Evolutionary conservation across 495 filamentous ascomycete species (phyloP).

Genomic region (Penicillium bialowiezense): DNA sequence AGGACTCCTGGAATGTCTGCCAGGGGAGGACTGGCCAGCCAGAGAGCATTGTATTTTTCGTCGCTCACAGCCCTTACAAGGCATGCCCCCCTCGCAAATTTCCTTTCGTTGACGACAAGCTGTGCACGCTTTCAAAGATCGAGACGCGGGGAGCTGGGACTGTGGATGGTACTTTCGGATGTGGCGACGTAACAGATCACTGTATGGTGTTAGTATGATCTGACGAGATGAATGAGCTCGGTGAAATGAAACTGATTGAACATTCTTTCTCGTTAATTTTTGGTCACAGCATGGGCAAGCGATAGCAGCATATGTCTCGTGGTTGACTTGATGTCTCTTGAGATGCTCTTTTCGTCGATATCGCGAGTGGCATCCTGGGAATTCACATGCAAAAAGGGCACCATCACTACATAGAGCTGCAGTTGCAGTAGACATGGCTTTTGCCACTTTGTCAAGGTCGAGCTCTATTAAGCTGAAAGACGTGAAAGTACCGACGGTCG

Average conservation of each 20-base stretch:
- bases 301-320: not conserved
- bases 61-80: conserved; percentile 16
- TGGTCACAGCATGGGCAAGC: conserved; percentile 17
- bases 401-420: no score
- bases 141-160: conserved; percentile 2
- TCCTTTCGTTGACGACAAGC: conserved; percentile 16
- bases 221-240: not conserved
- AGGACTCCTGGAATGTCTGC: no score
- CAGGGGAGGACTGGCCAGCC: no score
- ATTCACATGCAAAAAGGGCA: not conserved
- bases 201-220: not conserved
- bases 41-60: not conserved
- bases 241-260: no score
- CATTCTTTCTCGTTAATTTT: conserved; percentile 17
- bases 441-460: no score
- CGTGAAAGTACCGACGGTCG: no score
- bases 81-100: conserved; percentile 15
- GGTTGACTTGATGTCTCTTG: conserved; percentile 15
- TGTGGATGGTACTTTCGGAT: conserved; percentile 12
- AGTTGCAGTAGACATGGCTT: no score
- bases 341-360: conserved; percentile 28
- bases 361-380: conserved; percentile 10
- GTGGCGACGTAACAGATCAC: conserved; percentile 21
- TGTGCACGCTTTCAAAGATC: conserved; percentile 10
- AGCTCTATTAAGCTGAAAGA: no score